Evolutionary conservation across 2,329 filamentous ascomycete genomes (phyloP), one percentile per base, ranked within the genome.

Genomic region (Lasiodiplodia hormozganensis): DNA sequence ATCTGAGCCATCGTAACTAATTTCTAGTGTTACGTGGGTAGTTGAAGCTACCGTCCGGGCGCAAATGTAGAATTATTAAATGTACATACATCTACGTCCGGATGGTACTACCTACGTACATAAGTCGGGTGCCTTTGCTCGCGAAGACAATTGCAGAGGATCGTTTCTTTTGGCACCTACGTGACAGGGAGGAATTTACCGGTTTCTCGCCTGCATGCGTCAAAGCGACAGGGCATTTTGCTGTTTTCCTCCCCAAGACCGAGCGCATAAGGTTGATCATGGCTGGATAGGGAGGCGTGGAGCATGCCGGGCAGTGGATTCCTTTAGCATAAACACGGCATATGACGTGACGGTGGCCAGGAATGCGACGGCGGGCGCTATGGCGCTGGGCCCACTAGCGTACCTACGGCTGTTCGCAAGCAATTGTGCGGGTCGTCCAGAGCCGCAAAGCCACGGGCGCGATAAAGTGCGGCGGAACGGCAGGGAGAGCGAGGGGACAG

Each of bases 391-490:
- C 43, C 43, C 43, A 21, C 43, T 47, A 47, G 43, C 43, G 43
- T 21, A 47, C 43, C 43, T 21, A 8, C 43, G n/a, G 43, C 43
- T 49, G 6, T 12, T 25, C 40, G 16, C 43, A 47, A 12, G 56
- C 60, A 38, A 16, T 28, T 8, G 11, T 49, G 36, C 38, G 47
- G 51, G 25, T 53, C 38, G 47, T 28, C n/a, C 23, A 21, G 60
- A 64, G 60, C 60, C 60, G 60, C 60, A 64, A 40, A 64, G 47
- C 43, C 60, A 52, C 60, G 38, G 60, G 43, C n/a, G 47, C 60
- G 60, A 64, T 64, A 25, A 49, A 34, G 60, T 51, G 60, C 47
- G 43, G 60, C 58, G 58, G 49, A 49, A 34, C n/a, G 28, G 58
- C 57, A 58, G 36, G 58, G 40, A 31, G 31, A 64, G 43, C 25